Evolutionary conservation across 2,329 filamentous ascomycete genomes (phyloP), one percentile per base, ranked within the genome.

Genomic region (Sphaerostilbella broomeana): DNA sequence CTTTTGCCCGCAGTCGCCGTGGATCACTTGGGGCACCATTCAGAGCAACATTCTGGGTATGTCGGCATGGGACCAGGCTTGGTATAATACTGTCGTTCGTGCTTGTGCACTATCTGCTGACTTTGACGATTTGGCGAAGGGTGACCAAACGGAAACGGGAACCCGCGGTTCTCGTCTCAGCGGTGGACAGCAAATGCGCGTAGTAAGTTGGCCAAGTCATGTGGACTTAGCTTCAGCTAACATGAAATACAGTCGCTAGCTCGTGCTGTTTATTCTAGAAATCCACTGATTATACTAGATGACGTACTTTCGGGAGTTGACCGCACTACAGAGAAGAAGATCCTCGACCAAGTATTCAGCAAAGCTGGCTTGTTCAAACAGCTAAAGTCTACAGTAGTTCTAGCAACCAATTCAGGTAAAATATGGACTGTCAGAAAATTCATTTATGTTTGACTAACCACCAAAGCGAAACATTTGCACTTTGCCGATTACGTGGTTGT

Each of bases 281-380:
- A 51, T 7, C 29, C 21, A 6, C 46, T 68, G 10, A 28, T 65
- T 3, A 40, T 72, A 3, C 42, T 70, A 3, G 68, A 72, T 44
- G 67, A 71, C 37, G 49, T 56, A 2, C 56, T 70, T 17, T 61
- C 62, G 24, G 63, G 57, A 8, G 51, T 69, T 0, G 66, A 69
- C 45, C 50, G 56, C 3, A 48, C 61, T 7, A 72, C 68, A 1
- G 60, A 66, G 29, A 43, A 54, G 4, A 42, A 56, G 2, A 54
- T 72, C 8, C 64, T 70, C 42, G 45, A 57, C 5, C 57, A 56
- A 8, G 51, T 72, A 2, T 59, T 72, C 21, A 60, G 64, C 1
- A 35, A 51, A 5, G 41, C 52, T 2, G 69, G 69, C 0, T 25
- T 72, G 2, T 46, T 70, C 2, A 52, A 57, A n/a, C 50, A 47